These are phyloP conservation scores for Cocos nucifera DNA, from an alignment of 176 grass and related monocot species.

Conservation along the genomic window DNA sequence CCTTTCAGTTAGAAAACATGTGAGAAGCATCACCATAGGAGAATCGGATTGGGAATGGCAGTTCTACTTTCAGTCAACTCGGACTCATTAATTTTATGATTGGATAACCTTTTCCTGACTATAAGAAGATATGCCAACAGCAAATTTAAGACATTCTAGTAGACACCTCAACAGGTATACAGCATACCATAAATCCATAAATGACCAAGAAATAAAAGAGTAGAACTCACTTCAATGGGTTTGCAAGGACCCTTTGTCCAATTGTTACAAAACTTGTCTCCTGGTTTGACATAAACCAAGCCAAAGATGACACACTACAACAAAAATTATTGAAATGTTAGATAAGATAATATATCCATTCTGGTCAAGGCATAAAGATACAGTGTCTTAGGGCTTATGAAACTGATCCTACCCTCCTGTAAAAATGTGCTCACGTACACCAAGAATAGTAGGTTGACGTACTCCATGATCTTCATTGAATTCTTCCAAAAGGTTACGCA, in stretches of 20 bases:
- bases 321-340: constrained; percentile 2
- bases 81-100: too few relatives aligned
- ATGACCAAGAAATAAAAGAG: constrained; percentile 9
- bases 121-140: too few relatives aligned
- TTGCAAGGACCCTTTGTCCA: constrained; percentile 83
- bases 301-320: constrained; percentile 93
- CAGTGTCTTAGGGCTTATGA: not conserved
- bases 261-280: constrained; percentile 98
- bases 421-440: constrained; percentile 96
- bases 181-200: constrained; percentile 4
- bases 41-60: too few relatives aligned
- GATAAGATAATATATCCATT: not conserved
- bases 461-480: constrained; percentile 91
- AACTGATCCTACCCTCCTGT: constrained; percentile 64
- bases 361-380: not conserved
- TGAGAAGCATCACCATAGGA: too few relatives aligned
- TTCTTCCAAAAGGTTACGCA: constrained; percentile 91
- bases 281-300: constrained; percentile 93
- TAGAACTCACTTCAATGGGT: constrained; percentile 78
- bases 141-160: not conserved
- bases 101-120: too few relatives aligned
- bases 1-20: too few relatives aligned
- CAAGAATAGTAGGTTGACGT: constrained; percentile 81
- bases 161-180: constrained; percentile 5
- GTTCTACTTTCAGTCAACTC: too few relatives aligned